These are phyloP conservation scores for Croton laevigatus DNA, from an alignment of 441 rosid genomes.

Conservation along the genomic window DNA sequence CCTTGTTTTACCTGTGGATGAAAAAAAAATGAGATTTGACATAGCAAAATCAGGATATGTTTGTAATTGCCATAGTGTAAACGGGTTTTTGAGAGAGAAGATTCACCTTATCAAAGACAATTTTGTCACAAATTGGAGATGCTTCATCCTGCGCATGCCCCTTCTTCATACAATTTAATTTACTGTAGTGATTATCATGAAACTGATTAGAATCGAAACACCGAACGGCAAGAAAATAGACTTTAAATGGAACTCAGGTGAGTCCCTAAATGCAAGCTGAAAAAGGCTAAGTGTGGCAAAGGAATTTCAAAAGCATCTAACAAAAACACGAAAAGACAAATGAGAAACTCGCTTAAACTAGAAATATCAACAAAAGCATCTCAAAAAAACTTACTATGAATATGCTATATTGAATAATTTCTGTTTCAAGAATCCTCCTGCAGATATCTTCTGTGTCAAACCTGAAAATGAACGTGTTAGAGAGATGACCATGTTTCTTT, in stretches of 20 bases:
- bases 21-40: conserved; percentile 13
- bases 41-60: background rate
- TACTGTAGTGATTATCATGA: conserved; percentile 43
- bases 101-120: conserved; percentile 82
- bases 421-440: conserved; percentile 57
- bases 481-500: no score
- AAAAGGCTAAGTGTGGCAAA: background rate
- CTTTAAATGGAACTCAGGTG: background rate
- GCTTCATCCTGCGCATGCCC: conserved; percentile 63
- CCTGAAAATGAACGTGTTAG: conserved; percentile 40
- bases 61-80: background rate
- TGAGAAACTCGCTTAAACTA: background rate
- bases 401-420: conserved; percentile 69
- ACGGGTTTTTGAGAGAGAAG: background rate
- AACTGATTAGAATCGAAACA: background rate
- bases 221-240: conserved; percentile 10
- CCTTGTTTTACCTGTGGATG: conserved; percentile 74
- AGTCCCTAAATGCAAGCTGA: background rate
- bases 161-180: conserved; percentile 58
- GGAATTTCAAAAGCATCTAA: conserved; percentile 1
- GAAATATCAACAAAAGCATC: background rate
- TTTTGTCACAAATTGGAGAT: conserved; percentile 79
- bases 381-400: conserved; percentile 54
- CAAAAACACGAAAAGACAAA: background rate
- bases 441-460: conserved; percentile 68